These are phyloP conservation scores for Kodamaea nitidulidarum DNA, from an alignment of 805 yeast species.

Conservation along the genomic window DNA sequence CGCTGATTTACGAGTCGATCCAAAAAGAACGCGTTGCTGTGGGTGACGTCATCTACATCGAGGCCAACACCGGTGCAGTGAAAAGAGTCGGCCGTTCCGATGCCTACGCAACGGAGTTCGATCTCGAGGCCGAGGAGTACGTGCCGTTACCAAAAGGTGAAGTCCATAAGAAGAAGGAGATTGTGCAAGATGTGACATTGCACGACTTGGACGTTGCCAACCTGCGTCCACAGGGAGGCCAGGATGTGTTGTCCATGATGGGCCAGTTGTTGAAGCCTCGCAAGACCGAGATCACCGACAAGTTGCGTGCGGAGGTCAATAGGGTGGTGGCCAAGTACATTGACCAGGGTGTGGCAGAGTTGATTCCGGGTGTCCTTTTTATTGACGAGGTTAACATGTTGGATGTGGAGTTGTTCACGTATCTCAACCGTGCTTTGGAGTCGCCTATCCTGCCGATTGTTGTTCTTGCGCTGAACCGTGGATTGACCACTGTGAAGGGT, in stretches of 20 bases:
- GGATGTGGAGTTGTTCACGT: constrained; percentile 95
- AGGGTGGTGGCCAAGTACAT: constrained; percentile 94
- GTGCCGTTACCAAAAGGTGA: constrained; percentile 99
- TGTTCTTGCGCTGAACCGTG: constrained; percentile 93
- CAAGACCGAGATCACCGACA: constrained; percentile 95
- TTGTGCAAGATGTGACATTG: constrained; percentile 93
- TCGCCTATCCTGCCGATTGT: constrained; percentile 91
- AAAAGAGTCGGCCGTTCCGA: constrained; percentile 98
- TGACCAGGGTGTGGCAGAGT: constrained; percentile 96
- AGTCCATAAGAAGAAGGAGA: constrained; percentile 95
- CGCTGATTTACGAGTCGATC: constrained; percentile 86
- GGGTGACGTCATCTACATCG: constrained; percentile 96
- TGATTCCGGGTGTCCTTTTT: constrained; percentile 95
- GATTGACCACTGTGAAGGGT: constrained; percentile 87
- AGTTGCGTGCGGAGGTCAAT: constrained; percentile 88
- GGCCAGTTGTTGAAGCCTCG: constrained; percentile 94
- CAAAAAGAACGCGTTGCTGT: constrained; percentile 91
- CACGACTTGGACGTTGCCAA: constrained; percentile 97
- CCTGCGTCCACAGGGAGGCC: constrained; percentile 96
- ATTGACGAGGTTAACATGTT: constrained; percentile 98
- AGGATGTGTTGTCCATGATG: constrained; percentile 93
- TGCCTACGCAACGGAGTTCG: constrained; percentile 97
- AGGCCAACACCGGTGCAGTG: constrained; percentile 95
- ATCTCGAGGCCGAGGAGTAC: constrained; percentile 96
- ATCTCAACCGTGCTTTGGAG: constrained; percentile 89